Base-by-base conservation (phyloP, 768 basidiomycete species). In the Psilocybe sp. region DNA sequence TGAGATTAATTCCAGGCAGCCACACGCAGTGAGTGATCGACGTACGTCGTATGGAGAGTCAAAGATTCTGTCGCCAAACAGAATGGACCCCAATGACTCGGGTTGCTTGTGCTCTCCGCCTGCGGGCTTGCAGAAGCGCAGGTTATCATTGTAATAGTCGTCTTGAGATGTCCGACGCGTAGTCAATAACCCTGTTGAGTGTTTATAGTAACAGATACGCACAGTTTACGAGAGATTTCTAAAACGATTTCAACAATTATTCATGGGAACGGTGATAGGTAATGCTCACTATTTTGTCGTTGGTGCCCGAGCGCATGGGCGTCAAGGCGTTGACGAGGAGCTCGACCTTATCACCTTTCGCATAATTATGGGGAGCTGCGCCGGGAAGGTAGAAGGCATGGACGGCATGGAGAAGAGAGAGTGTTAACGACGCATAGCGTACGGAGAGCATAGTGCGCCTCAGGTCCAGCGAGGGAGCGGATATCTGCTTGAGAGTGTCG, bases 1-100 rank as follows among this genome's bases (percentile, higher is more conserved):
- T n/a, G 44, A 46, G 39, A 42, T 40, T 45, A 61, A 41, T 46
- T 59, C 15, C 32, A 12, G 46, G 20, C 44, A 43, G 37, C 43
- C 34, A 19, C 35, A 7, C 16, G 37, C 13, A 19, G 43, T 18
- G 14, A 23, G 9, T 32, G 31, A 20, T 10, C n/a, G 48, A 20
- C 85, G 47, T 53, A 92, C 89, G 56, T 94, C 81, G 62, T 92
- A 98, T 2, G 87, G 89, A 3, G 92, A 92, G 61, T 87, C 84
- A 67, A 93, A 91, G 58, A 98, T 92, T 55, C 96, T 79, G 73
- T 98, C 96, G 13, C 96, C 96, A 57, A 97, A 97, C n/a, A 98
- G 72, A 59, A 98, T 94, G 14, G 91, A 91, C 5, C 96, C 96
- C 20, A 98, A 72, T 1, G 85, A 87, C 66, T 95, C 94, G 3